Percentiles rank a stretch among this genome's conserved stretches.
Conservation (phyloP, 2,329 filamentous ascomycete species). For the Xylariales sp. region DNA sequence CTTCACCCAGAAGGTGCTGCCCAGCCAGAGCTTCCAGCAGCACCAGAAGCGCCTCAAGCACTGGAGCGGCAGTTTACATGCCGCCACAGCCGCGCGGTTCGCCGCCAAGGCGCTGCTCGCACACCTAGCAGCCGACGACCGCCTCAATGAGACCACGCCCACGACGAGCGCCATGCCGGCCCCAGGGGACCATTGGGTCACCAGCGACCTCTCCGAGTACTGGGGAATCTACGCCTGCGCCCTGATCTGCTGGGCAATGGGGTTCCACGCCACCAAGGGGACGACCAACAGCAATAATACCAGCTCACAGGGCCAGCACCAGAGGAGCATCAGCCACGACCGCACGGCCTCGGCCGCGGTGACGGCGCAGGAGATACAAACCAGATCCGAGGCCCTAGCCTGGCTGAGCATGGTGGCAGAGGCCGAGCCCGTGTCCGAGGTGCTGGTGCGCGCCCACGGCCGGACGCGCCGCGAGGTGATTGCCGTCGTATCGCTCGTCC, state of each 20-base stretch:
- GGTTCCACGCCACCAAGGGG: slow-evolving; percentile 23
- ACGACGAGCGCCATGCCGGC: neutral
- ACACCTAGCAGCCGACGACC: slow-evolving; percentile 35
- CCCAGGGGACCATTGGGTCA: slow-evolving; percentile 27
- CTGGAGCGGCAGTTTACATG: slow-evolving; percentile 28
- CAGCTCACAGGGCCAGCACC: slow-evolving; percentile 12
- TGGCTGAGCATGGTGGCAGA: slow-evolving; percentile 35
- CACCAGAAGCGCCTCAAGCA: slow-evolving; percentile 40
- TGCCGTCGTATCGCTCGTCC: slow-evolving; percentile 44
- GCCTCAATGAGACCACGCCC: slow-evolving; percentile 12
- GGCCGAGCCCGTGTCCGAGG: slow-evolving; percentile 32
- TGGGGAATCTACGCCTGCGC: slow-evolving; percentile 70
- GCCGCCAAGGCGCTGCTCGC: slow-evolving; percentile 47
- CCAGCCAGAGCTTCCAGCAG: slow-evolving; percentile 37
- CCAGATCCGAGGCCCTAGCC: slow-evolving; percentile 25
- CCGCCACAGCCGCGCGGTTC: slow-evolving; percentile 40
- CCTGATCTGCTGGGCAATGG: slow-evolving; percentile 57
- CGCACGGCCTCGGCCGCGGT: slow-evolving; percentile 9
- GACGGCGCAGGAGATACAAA: slow-evolving; percentile 27
- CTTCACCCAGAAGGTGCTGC: slow-evolving; percentile 48
- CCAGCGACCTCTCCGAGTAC: slow-evolving; percentile 71
- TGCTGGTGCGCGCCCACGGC: slow-evolving; percentile 24
- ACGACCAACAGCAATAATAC: slow-evolving; percentile 13
- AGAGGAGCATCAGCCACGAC: neutral
- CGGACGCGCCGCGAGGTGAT: slow-evolving; percentile 33